Evolutionary conservation across 169 alveolate genomes (phyloP), one percentile per base, ranked within the genome.

Genomic region (Eimeria mitis): DNA sequence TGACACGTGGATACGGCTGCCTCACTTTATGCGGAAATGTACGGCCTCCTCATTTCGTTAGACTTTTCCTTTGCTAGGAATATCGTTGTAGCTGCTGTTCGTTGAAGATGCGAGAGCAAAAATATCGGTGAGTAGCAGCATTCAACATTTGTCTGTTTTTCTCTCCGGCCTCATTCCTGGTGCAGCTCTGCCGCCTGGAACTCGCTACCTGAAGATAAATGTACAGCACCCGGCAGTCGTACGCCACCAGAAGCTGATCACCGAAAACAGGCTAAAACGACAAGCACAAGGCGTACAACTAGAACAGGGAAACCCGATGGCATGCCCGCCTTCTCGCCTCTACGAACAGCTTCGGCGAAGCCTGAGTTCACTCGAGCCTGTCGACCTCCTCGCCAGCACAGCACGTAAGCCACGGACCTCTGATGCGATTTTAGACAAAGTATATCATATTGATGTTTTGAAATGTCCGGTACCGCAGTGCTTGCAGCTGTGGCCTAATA

Each of bases 161-260:
- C 42, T 5, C 59, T 83, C 6, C 90, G 76, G 23, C 31, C 76
- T 52, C 59, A n/a, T 16, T 78, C 31, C 47, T 52, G 63, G 2
- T 40, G 90, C 95, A 89, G 95, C 89, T 16, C 79, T 89, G 49
- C 95, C 95, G 7, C 68, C 95, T 28, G 88, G 89, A 42, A 75
- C 95, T 40, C 95, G 95, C 44, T 89, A 54, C 89, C 89, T 89
- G 28, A 76, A 78, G 56, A 49, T 89, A 6, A 44, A 76, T 31
- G 89, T 89, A 37, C 89, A 59, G n/a, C 95, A 89, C 52, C 95
- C 95, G 6, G 95, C 95, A 37, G 95, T 89, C 49, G 68, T 89
- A 40, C 95, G 95, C 88, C 95, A 89, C 49, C 95, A 89, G 95
- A 75, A 59, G 79, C 34, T 54, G 49, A 49, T 23, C 44, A 87